A percentile compares a stretch with the other conserved stretches of the same genome.
phyloP scores from a whole-genome alignment of 106 monocot genomes.

The Dendrobium nobile region DNA sequence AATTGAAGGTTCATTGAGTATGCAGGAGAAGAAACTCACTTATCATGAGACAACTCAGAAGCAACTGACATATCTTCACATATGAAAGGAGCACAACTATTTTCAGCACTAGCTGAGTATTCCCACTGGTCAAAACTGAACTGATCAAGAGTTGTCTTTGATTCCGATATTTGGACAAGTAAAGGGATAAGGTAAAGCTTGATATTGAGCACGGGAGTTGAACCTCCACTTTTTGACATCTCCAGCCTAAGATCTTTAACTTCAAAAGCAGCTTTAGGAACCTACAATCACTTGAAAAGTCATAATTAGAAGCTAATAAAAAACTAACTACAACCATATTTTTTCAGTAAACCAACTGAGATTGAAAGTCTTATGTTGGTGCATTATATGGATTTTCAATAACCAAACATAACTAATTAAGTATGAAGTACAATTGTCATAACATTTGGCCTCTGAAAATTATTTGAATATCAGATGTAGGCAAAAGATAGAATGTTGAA shows the following conservation, averaged over 20 bases:
- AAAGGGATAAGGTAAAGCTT: slow-evolving; percentile 61
- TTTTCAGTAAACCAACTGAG: neutral
- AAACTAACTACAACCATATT: neutral
- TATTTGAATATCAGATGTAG: neutral
- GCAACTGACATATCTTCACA: slow-evolving; percentile 57
- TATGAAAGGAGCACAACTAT: slow-evolving; percentile 41
- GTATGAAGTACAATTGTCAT: neutral
- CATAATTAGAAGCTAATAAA: slow-evolving; percentile 2
- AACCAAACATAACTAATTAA: neutral
- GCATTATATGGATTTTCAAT: neutral
- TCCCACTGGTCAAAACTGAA: slow-evolving; percentile 33
- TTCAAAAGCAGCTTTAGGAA: slow-evolving; percentile 60
- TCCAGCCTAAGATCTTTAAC: slow-evolving; percentile 68
- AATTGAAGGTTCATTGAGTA: neutral
- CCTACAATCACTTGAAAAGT: slow-evolving; percentile 36
- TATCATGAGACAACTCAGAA: slow-evolving; percentile 71
- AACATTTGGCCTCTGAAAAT: neutral
- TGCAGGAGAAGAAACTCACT: slow-evolving; percentile 33
- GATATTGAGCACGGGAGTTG: slow-evolving; percentile 51
- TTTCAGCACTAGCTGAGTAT: slow-evolving; percentile 22
- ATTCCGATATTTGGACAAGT: slow-evolving; percentile 41
- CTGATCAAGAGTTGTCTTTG: slow-evolving; percentile 27
- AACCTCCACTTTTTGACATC: slow-evolving; percentile 56
- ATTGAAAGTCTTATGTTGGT: neutral
- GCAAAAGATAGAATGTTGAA: neutral